Evolutionary conservation across 495 filamentous ascomycete species (phyloP), one percentile per base, ranked within the genome.

Genomic region (Clohesyomyces aquaticus): DNA sequence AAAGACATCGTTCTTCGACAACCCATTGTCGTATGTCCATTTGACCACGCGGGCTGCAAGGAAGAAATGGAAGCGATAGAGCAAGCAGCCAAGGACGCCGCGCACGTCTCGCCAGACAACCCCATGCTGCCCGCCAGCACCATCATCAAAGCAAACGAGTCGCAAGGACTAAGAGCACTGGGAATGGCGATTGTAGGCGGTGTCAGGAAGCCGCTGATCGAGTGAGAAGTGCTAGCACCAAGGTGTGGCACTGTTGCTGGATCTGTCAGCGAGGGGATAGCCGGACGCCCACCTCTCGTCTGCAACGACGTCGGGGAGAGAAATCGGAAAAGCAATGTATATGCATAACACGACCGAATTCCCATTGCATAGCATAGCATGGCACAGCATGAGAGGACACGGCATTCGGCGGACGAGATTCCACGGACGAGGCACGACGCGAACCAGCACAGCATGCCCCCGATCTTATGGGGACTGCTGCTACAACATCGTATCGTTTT

Each of bases 21-120:
- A 75, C 91, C 90, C 54, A 98, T 98, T 58, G 90, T 98, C 46
- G 93, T 98, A 50, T 97, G 93, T 68, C 94, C 95, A 0, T 85
- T 96, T 41, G 94, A 98, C 72, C 91, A 97, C 68, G 90, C 93
- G 59, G 91, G 88, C 12, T 98, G 94, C 78, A 96, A 95, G 72
- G 92, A 96, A 68, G 95, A 98, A 77, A 96, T 98, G 90, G 91
- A 96, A 71, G 91, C 91, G 8, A 98, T 98, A 63, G 91, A 96
- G 70, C 89, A 94, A 75, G 90, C 95, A 0, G 94, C 94, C 1
- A 91, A 91, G 73, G 93, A 98, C 60, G 93, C 94, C 4, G 86
- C 88, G 22, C 85, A 88, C 60, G 85, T 98, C 47, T 89, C 90
- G 67, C 87, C 87, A 0, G 89, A 93, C 50, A 96, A 96, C 61